Evolutionary conservation across 345 rosid genomes (phyloP).

Genomic region (Hibiscus tridactylites): DNA sequence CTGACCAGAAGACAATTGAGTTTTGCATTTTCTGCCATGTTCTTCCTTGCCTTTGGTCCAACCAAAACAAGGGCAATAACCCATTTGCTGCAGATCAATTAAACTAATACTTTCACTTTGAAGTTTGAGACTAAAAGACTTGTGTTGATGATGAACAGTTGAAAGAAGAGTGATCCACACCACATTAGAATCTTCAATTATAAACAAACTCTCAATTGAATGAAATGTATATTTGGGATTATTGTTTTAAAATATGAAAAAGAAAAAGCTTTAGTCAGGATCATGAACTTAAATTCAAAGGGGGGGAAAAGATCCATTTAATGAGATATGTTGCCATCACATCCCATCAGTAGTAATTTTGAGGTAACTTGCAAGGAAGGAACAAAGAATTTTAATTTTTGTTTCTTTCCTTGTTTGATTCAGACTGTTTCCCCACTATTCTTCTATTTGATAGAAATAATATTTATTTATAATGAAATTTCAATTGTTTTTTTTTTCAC

Average conservation of each 20-base stretch:
- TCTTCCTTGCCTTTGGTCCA: constrained; percentile 9
- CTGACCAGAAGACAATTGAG: constrained; percentile 5
- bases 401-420: background rate
- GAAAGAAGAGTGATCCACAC: background rate
- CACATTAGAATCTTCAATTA: background rate
- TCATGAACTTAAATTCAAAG: background rate
- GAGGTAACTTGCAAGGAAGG: background rate
- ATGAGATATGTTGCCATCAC: background rate
- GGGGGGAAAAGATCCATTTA: background rate
- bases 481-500: too few relatives aligned
- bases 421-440: background rate
- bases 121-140: background rate
- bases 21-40: background rate
- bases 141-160: background rate
- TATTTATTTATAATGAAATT: background rate
- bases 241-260: background rate
- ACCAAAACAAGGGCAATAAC: constrained; percentile 48
- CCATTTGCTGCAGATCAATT: constrained; percentile 21
- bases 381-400: background rate
- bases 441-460: background rate
- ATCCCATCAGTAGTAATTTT: background rate
- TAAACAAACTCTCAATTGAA: background rate
- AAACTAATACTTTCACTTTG: background rate
- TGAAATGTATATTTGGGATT: background rate
- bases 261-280: background rate